A percentile compares a stretch with the other conserved stretches of the same genome.
Evolutionary conservation across 768 basidiomycete genomes (phyloP).

Genomic region (Leccinum pellstonianum): DNA sequence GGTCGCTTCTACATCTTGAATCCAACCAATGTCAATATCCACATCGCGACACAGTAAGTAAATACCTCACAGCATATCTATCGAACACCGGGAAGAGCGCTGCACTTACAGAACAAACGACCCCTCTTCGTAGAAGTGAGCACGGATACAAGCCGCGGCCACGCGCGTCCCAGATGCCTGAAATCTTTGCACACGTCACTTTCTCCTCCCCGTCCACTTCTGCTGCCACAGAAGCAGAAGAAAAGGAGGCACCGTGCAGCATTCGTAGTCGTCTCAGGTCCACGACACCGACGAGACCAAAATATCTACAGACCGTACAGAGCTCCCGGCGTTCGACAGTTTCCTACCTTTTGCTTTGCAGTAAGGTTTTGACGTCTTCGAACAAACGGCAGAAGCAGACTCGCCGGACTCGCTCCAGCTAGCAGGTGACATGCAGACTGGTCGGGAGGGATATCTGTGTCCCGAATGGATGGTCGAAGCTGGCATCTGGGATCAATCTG

Average conservation of each 20-base stretch:
- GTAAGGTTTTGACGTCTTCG: no score
- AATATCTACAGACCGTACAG: no score
- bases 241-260: no score
- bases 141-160: constrained; percentile 16
- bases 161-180: not conserved
- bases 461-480: constrained; percentile 25
- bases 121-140: constrained; percentile 1
- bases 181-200: not conserved
- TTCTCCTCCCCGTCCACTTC: no score
- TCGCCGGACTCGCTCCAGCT: no score
- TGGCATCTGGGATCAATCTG: constrained; percentile 11
- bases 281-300: no score
- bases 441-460: constrained; percentile 17
- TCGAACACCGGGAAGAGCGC: not conserved
- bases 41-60: constrained; percentile 16
- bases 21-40: not conserved
- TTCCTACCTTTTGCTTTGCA: no score
- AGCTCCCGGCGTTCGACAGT: no score
- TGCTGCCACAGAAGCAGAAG: no score
- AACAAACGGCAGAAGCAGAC: no score
- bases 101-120: constrained; percentile 19
- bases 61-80: not conserved
- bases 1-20: constrained; percentile 13
- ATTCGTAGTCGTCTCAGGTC: no score
- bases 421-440: not conserved